phyloP scores from a whole-genome alignment of 140 eudicot species.

The Cichorium intybus region DNA sequence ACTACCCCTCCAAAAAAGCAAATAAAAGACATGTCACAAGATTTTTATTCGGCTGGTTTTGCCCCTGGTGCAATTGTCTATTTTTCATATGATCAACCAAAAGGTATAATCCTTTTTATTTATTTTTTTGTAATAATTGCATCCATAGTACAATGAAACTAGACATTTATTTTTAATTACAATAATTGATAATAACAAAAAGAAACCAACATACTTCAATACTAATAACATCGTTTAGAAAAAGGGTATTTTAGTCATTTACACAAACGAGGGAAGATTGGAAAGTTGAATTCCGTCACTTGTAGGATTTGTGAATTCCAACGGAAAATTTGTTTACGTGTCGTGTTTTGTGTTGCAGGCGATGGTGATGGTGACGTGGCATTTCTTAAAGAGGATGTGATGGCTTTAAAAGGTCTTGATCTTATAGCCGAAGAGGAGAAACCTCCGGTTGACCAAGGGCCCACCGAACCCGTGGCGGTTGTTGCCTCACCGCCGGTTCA shows the following conservation, averaged over 20 bases:
- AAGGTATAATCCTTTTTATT: constrained; percentile 46
- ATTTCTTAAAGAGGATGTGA: constrained; percentile 61
- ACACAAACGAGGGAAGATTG: too few relatives aligned
- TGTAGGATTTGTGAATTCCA: too few relatives aligned
- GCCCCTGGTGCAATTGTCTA: constrained; percentile 88
- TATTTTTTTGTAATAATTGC: background rate
- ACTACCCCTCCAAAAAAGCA: constrained; percentile 93
- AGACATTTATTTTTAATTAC: too few relatives aligned
- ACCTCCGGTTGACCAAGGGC: constrained; percentile 24
- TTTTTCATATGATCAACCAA: constrained; percentile 62
- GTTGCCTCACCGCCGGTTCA: constrained; percentile 30
- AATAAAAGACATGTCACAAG: constrained; percentile 64
- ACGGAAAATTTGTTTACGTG: too few relatives aligned
- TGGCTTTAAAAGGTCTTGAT: constrained; percentile 67
- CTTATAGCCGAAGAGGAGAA: constrained; percentile 36
- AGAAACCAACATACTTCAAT: too few relatives aligned
- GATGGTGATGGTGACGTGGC: constrained; percentile 44
- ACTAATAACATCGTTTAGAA: too few relatives aligned
- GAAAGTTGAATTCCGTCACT: too few relatives aligned
- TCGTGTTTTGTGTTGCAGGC: constrained; percentile 28
- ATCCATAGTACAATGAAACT: background rate
- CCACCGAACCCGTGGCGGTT: constrained; percentile 31
- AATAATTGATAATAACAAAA: too few relatives aligned
- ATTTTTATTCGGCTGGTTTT: constrained; percentile 75
- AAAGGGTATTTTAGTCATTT: too few relatives aligned